A percentile compares a stretch with the other conserved stretches of the same genome.
Evolutionary conservation across 495 filamentous ascomycete species (phyloP).

Genomic region (Neurospora pannonica): DNA sequence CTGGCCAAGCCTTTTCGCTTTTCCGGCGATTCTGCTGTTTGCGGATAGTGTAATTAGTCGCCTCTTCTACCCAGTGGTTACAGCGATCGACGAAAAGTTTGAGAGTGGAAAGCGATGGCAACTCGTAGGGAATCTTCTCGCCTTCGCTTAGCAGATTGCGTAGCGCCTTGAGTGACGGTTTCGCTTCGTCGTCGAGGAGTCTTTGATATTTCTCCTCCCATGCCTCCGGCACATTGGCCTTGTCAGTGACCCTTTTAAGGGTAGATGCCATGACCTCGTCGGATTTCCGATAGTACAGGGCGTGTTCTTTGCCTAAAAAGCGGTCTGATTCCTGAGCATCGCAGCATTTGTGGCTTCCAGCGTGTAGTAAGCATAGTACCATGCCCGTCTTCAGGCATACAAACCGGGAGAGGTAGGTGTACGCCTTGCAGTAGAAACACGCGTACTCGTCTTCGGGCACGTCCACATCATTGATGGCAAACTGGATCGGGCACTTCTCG

Average conservation of each 20-base stretch:
- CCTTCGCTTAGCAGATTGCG: constrained; percentile 83
- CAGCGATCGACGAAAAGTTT: constrained; percentile 86
- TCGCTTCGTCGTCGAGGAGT: constrained; percentile 69
- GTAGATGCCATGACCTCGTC: constrained; percentile 56
- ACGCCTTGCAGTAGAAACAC: constrained; percentile 86
- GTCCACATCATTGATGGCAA: constrained; percentile 57
- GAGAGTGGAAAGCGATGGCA: constrained; percentile 74
- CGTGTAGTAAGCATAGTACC: constrained; percentile 68
- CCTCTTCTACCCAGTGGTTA: constrained; percentile 97
- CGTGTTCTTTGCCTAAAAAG: constrained; percentile 53
- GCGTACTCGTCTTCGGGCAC: constrained; percentile 83
- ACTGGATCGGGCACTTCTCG: constrained; percentile 31
- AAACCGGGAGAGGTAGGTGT: constrained; percentile 84
- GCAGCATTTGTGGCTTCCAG: constrained; percentile 72
- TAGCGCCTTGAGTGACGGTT: constrained; percentile 76
- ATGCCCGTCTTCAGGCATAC: constrained; percentile 69
- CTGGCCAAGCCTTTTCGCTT: constrained; percentile 87
- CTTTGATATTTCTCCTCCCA: constrained; percentile 90
- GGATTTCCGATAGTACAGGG: constrained; percentile 63
- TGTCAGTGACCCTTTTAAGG: constrained; percentile 73
- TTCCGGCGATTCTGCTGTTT: constrained; percentile 98
- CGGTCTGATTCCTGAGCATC: constrained; percentile 50
- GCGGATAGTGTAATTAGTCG: constrained; percentile 89
- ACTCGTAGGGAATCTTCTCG: constrained; percentile 91
- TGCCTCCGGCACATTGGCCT: constrained; percentile 71